Evolutionary conservation across 257 asterid genomes (phyloP), one percentile per base, ranked within the genome.

Genomic region (Penstemon barbatus): DNA sequence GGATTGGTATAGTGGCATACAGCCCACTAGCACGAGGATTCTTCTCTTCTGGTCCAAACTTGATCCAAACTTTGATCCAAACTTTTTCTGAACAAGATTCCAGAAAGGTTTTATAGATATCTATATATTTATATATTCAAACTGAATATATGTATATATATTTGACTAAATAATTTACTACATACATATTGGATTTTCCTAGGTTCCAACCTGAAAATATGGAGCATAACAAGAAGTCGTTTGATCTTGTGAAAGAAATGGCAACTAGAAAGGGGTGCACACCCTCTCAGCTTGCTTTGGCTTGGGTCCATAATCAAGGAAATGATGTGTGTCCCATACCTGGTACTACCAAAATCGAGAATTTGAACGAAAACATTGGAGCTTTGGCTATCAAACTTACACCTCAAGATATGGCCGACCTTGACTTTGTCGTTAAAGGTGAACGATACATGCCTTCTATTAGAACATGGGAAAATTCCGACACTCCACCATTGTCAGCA

Each of bases 221-320:
- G 63, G 84, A 76, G 75, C 67, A 76, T 4, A 82, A 82, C 57
- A 65, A 67, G 43, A 64, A 62, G 7, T 9, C 79, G 61, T 82
- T 39, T 3, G 80, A 82, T 58, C 39, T 67, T n/a, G 80, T 82
- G 7, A 73, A 67, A 6, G n/a, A 58, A 5, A 62, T 78, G 42
- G 82, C 86, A 53, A 25, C n/a, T 0, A 75, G 51, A 71, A 78
- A 78, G 57, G 81, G 83, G 15, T 81, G 83, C 69, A 78, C 82
- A 25, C 66, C 76, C 0, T 65, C 86, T 51, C 86, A 81, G 69
- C 81, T 81, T 3, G 83, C 83, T 0, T 61, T 81, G 63, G 86
- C 83, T 8, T 81, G 86, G 86, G 73, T 81, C 12, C 83, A 81
- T 81, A 80, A 81, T 70, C 86, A 81, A 66, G 86, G 86, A 46